Evolutionary conservation across 2,329 filamentous ascomycete species (phyloP).

Genomic region (Colletotrichum zoysiae): DNA sequence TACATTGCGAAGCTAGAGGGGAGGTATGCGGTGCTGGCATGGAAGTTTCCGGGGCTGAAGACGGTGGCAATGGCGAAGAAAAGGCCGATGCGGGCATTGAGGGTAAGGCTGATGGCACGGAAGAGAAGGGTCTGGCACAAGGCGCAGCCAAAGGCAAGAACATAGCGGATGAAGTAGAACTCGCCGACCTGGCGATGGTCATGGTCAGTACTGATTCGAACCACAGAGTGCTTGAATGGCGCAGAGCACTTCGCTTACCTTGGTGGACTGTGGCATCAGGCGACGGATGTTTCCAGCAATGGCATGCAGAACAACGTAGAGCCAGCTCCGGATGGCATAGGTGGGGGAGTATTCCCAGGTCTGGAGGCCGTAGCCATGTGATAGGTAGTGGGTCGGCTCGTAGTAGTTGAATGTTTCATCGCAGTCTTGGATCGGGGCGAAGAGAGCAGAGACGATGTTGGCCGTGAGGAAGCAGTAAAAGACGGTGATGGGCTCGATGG

Average conservation of each 20-base stretch:
- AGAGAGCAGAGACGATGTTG: slow-evolving; percentile 81
- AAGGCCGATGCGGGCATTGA: slow-evolving; percentile 87
- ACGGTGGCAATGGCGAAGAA: slow-evolving; percentile 84
- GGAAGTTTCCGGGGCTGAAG: slow-evolving; percentile 91
- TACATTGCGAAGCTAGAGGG: slow-evolving; percentile 99
- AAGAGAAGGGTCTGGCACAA: slow-evolving; percentile 86
- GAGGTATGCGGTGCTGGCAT: slow-evolving; percentile 87
- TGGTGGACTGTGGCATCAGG: slow-evolving; percentile 71
- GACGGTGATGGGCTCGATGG: slow-evolving; percentile 77
- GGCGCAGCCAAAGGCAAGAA: slow-evolving; percentile 82
- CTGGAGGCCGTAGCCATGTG: slow-evolving; percentile 91
- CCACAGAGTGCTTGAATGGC: no score
- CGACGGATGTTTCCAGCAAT: slow-evolving; percentile 75
- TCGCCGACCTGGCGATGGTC: slow-evolving; percentile 66
- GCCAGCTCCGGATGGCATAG: slow-evolving; percentile 95
- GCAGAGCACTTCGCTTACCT: slow-evolving; percentile 54
- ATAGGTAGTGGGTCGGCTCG: slow-evolving; percentile 95
- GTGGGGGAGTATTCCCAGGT: slow-evolving; percentile 99
- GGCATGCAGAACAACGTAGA: slow-evolving; percentile 87
- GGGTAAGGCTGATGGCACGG: slow-evolving; percentile 77
- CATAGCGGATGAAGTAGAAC: slow-evolving; percentile 88
- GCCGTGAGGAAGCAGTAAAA: slow-evolving; percentile 85
- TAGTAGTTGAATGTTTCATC: slow-evolving; percentile 99
- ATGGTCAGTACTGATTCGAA: slow-evolving; percentile 1
- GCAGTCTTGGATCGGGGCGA: slow-evolving; percentile 95